Evolutionary conservation across 257 asterid genomes (phyloP), one percentile per base, ranked within the genome.

Genomic region (Pogostemon cablin): DNA sequence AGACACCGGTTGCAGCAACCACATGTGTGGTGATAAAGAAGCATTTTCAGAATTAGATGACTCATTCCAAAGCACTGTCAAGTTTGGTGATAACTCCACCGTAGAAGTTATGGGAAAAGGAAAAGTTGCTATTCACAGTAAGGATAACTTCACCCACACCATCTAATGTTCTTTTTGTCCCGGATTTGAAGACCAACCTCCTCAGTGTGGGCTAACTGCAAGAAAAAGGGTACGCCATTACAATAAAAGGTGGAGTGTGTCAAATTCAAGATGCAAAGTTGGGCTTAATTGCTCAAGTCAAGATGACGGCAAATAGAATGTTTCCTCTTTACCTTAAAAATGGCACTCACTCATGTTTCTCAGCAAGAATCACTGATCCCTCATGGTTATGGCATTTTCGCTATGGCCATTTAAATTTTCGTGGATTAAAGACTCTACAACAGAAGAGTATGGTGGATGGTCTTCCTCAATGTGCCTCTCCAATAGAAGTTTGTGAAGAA

Each of bases 31-130:
- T 20, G 25, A 20, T 20, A 20, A 20, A 20, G 25, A 20, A 20
- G 25, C 25, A 20, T 20, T 20, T 20, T 20, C 25, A 20, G 25
- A 20, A 20, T 20, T 20, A 20, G 25, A 20, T 20, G 25, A 20
- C 25, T 20, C 25, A 20, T 20, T 20, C 25, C 25, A 20, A 20
- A 20, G 25, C 25, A 20, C 25, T 20, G 25, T 20, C 25, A 20
- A 20, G 25, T 20, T 20, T 20, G 53, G 73, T 4, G 64, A 68
- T 55, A 0, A 2, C 9, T 55, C 73, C 7, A 68, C 69, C 15
- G 15, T 59, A 9, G 3, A 32, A 8, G 76, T 61, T 5, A 59
- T 60, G 69, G 68, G 76, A 2, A 72, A 62, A 53, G 25, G 70
- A 2, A 38, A 72, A 7, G 35, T 49, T 0, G 43, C 41, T 0